These are phyloP conservation scores for Fusarium sp. DNA, from an alignment of 2,329 filamentous ascomycete genomes.

Conservation along the genomic window DNA sequence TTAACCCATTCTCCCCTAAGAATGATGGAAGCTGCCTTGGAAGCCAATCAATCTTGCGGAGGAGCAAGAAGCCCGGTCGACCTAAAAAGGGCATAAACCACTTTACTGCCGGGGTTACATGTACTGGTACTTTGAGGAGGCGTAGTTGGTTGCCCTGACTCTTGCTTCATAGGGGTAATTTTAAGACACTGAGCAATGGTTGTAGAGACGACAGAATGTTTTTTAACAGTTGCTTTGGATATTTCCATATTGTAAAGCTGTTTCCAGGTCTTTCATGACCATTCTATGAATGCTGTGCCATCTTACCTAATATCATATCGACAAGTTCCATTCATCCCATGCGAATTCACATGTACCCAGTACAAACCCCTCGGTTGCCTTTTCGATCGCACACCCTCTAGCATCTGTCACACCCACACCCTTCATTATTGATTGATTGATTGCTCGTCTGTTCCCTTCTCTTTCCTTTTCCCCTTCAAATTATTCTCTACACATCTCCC, in stretches of 20 bases:
- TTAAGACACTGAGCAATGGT: slow-evolving; percentile 4
- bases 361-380: slow-evolving; percentile 33
- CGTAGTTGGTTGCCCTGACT: slow-evolving; percentile 3
- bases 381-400: slow-evolving; percentile 40
- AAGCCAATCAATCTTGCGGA: slow-evolving; percentile 26
- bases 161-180: slow-evolving; percentile 21
- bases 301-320: not conserved
- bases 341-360: slow-evolving; percentile 7
- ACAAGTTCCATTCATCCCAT: slow-evolving; percentile 6
- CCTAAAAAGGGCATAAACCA: slow-evolving; percentile 24
- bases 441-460: slow-evolving; percentile 7
- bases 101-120: not conserved
- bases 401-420: slow-evolving; percentile 36
- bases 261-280: not conserved
- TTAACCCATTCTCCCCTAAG: slow-evolving; percentile 19
- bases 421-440: slow-evolving; percentile 28
- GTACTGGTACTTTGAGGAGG: slow-evolving; percentile 18
- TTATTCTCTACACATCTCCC: not conserved
- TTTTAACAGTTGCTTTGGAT: not conserved
- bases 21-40: not conserved
- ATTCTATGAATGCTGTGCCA: not conserved
- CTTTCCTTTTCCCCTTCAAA: slow-evolving; percentile 5
- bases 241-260: not conserved
- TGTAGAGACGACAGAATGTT: not conserved
- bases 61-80: slow-evolving; percentile 4